Percentiles rank a stretch among this genome's conserved stretches.
These are phyloP conservation scores for Boletus sp. DNA, from an alignment of 768 basidiomycete species.

Conservation along the genomic window DNA sequence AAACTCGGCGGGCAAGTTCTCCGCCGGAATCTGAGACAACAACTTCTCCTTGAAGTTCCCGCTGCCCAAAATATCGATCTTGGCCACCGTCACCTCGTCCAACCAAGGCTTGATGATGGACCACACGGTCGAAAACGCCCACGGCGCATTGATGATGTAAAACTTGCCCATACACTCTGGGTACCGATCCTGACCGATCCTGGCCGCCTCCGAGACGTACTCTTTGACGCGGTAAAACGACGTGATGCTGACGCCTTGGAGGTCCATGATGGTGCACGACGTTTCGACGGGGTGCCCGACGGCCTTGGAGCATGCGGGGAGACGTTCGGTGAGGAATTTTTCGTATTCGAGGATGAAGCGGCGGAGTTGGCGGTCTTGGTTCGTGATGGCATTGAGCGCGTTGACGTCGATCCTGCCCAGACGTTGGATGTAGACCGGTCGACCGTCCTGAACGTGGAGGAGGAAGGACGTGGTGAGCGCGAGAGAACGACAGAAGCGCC, in stretches of 20 bases:
- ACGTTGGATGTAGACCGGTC: conserved; percentile 93
- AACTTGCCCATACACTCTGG: conserved; percentile 97
- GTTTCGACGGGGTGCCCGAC: conserved; percentile 92
- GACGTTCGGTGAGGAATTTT: conserved; percentile 73
- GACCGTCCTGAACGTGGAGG: conserved; percentile 64
- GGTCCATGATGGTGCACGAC: conserved; percentile 95
- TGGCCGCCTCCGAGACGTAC: conserved; percentile 74
- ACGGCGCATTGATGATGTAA: conserved; percentile 98
- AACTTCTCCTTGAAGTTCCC: conserved; percentile 68
- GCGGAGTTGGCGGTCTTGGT: conserved; percentile 82
- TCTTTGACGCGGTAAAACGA: conserved; percentile 92
- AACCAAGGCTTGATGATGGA: conserved; percentile 87
- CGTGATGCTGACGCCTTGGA: conserved; percentile 63
- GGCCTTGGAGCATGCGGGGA: conserved; percentile 72
- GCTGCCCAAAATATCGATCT: conserved; percentile 87
- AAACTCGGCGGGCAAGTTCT: conserved; percentile 83
- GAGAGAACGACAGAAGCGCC: accelerated
- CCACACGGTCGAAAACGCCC: conserved; percentile 90
- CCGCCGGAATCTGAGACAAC: conserved; percentile 75
- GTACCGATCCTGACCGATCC: conserved; percentile 88
- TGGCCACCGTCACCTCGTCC: conserved; percentile 91
- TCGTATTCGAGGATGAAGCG: conserved; percentile 94
- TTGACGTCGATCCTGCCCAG: conserved; percentile 87
- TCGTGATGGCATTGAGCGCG: conserved; percentile 78
- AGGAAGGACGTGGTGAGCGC: background rate